These are phyloP conservation scores for Lagenaria siceraria DNA, from an alignment of 306 rosid genomes.

Conservation along the genomic window DNA sequence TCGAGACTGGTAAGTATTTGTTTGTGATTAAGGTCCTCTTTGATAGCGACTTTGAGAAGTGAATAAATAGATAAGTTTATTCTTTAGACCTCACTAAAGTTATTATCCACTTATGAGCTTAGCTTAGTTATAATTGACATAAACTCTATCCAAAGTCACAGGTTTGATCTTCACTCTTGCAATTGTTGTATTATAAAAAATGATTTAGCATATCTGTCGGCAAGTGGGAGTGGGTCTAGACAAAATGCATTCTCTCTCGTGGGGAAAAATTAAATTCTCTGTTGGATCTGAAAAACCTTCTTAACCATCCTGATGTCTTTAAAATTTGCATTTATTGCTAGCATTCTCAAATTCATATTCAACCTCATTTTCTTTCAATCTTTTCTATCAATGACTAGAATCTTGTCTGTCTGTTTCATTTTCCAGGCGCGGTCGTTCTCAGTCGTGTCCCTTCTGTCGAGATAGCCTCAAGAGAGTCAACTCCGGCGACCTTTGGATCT, in stretches of 20 bases:
- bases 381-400: neutral
- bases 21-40: neutral
- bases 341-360: neutral
- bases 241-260: neutral
- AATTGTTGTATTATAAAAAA: too few species aligned
- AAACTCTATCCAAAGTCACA: too few species aligned
- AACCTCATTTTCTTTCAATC: neutral
- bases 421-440: constrained; percentile 61
- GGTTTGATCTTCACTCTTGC: too few species aligned
- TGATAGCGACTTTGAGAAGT: neutral
- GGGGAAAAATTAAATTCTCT: neutral
- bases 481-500: constrained; percentile 81
- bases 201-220: neutral
- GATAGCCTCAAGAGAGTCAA: constrained; percentile 61
- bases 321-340: neutral
- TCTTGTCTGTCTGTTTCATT: constrained; percentile 1
- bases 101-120: neutral
- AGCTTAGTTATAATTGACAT: too few species aligned
- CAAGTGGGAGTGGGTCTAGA: neutral
- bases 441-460: constrained; percentile 89
- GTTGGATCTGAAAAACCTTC: neutral
- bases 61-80: neutral
- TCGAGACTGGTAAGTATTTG: constrained; percentile 50
- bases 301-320: neutral
- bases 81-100: neutral